Percentiles rank a stretch among this genome's conserved stretches.
Conservation (phyloP, 2,329 filamentous ascomycete genomes). For the Colletotrichum liriopes region DNA sequence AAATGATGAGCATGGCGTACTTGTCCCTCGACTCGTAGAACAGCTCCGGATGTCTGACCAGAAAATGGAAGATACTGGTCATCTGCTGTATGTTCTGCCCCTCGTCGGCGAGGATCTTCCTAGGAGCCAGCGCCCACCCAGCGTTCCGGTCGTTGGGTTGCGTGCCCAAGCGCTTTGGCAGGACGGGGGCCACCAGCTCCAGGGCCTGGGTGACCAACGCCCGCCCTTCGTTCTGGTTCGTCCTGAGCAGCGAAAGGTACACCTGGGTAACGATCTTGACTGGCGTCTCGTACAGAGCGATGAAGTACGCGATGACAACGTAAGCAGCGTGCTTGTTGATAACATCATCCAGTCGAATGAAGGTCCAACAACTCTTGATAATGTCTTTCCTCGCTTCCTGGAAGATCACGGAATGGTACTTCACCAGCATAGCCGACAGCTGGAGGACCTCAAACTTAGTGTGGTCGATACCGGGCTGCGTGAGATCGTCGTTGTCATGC, state of each 20-base stretch:
- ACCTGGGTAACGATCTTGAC: conserved; percentile 96
- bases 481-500: conserved; percentile 90
- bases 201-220: conserved; percentile 93
- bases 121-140: conserved; percentile 90
- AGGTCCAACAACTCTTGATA: conserved; percentile 99
- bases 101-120: conserved; percentile 93
- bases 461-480: conserved; percentile 91
- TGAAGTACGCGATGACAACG: conserved; percentile 97
- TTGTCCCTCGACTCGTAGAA: conserved; percentile 97
- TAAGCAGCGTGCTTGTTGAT: conserved; percentile 99
- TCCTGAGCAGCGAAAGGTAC: conserved; percentile 90
- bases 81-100: conserved; percentile 96
- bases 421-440: conserved; percentile 93
- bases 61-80: conserved; percentile 97
- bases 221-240: conserved; percentile 95
- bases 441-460: conserved; percentile 97
- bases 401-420: conserved; percentile 90
- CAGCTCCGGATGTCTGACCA: conserved; percentile 91
- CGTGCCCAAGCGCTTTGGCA: conserved; percentile 85
- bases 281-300: conserved; percentile 95
- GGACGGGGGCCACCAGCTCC: conserved; percentile 92
- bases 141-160: conserved; percentile 80
- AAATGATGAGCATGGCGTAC: conserved; percentile 90
- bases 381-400: conserved; percentile 97
- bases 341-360: conserved; percentile 97